Percentiles rank a stretch among this genome's conserved stretches.
phyloP scores from a whole-genome alignment of 257 asterid species.

The Linaria vulgaris region DNA sequence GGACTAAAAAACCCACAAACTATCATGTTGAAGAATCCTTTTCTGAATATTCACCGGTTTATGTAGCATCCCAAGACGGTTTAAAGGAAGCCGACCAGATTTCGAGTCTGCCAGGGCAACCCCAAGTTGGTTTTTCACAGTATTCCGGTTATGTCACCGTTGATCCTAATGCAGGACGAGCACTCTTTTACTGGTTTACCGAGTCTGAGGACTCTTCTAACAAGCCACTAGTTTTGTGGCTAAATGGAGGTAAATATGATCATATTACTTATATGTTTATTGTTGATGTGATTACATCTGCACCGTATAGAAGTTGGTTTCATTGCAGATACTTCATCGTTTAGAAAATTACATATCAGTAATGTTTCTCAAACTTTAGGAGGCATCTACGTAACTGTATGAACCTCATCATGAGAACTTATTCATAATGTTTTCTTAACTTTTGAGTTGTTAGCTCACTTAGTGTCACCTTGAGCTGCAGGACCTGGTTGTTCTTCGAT shows the following conservation, averaged over 20 bases:
- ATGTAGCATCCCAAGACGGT: slow-evolving; percentile 26
- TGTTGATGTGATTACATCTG: no score
- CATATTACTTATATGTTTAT: no score
- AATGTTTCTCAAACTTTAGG: no score
- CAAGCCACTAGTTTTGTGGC: slow-evolving; percentile 34
- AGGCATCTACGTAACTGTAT: no score
- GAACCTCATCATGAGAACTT: no score
- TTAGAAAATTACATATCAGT: no score
- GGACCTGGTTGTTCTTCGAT: slow-evolving; percentile 19
- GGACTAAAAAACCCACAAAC: not conserved
- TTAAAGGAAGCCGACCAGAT: slow-evolving; percentile 29
- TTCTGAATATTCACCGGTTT: slow-evolving; percentile 22
- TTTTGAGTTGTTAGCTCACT: no score
- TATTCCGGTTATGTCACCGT: slow-evolving; percentile 24
- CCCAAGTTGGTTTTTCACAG: slow-evolving; percentile 31
- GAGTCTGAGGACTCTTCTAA: slow-evolving; percentile 23
- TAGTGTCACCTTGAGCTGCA: not conserved
- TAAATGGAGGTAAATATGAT: slow-evolving; percentile 30
- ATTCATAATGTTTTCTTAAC: no score
- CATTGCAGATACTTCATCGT: no score
- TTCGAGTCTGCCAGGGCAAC: slow-evolving; percentile 32
- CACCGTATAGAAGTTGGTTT: no score
- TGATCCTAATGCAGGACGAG: not conserved
- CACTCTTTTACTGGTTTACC: slow-evolving; percentile 2
- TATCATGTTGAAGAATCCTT: not conserved